Percentiles rank a stretch among this genome's conserved stretches.
Evolutionary conservation across 441 rosid species (phyloP).

Genomic region (Corymbia calophylla): DNA sequence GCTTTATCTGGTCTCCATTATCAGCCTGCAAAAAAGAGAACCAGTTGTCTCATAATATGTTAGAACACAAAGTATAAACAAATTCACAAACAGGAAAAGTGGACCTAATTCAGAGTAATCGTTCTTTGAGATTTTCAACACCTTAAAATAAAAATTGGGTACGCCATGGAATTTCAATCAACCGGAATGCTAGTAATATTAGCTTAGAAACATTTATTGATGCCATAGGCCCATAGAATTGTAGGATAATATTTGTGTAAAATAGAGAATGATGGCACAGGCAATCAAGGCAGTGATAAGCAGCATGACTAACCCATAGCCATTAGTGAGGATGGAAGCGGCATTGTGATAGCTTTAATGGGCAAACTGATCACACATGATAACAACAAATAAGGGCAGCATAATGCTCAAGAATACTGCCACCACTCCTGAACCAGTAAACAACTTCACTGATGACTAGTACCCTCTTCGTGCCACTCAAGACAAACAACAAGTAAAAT

Average conservation of each 20-base stretch:
- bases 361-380: not conserved
- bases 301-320: not conserved
- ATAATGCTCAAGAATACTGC: not conserved
- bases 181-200: not conserved
- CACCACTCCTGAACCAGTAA: not conserved
- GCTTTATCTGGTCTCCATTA: slow-evolving; percentile 6
- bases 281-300: not conserved
- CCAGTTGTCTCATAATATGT: not conserved
- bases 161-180: not conserved
- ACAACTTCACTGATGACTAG: not conserved
- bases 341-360: not conserved
- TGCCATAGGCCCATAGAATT: not conserved
- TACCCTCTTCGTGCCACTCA: not conserved
- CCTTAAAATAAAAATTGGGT: not conserved
- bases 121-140: not conserved
- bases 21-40: slow-evolving; percentile 32
- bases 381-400: not conserved
- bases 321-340: not conserved
- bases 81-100: not conserved
- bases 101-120: not conserved
- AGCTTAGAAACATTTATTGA: not conserved
- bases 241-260: not conserved
- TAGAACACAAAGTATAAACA: not conserved
- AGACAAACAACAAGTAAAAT: not conserved
- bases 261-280: not conserved